Conservation (phyloP, 2,329 filamentous ascomycete genomes). For the Talaromyces sp. region DNA sequence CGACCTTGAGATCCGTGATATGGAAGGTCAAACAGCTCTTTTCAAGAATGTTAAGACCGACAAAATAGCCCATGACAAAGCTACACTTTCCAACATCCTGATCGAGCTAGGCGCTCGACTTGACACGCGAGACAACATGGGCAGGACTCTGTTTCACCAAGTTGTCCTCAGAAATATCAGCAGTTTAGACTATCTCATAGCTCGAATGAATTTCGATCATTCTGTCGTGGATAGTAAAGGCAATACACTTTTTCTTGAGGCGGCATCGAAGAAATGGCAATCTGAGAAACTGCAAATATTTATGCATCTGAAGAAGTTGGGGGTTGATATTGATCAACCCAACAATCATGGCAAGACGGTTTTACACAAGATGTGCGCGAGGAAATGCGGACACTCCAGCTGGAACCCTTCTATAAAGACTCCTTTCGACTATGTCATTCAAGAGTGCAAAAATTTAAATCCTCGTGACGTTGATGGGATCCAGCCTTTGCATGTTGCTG, state of each 20-base stretch:
- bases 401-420: background rate
- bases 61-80: background rate
- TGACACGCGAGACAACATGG: conserved; percentile 7
- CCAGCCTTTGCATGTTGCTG: conserved; percentile 17
- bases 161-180: background rate
- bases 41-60: conserved; percentile 2
- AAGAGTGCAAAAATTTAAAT: conserved; percentile 15
- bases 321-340: conserved; percentile 7
- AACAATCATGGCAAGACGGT: conserved; percentile 3
- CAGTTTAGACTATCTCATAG: conserved; percentile 7
- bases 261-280: background rate
- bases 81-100: conserved; percentile 4
- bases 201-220: conserved; percentile 3
- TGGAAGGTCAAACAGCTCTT: conserved; percentile 7
- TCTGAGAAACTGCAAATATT: background rate
- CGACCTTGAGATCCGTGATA: conserved; percentile 4
- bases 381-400: background rate
- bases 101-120: conserved; percentile 3
- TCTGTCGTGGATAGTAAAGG: background rate
- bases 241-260: conserved; percentile 4
- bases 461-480: conserved; percentile 11
- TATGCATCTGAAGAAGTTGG: background rate
- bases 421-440: conserved; percentile 13
- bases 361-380: conserved; percentile 8
- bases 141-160: conserved; percentile 4